These are phyloP conservation scores for Orobanche coerulescens DNA, from an alignment of 257 asterid genomes.

Conservation along the genomic window DNA sequence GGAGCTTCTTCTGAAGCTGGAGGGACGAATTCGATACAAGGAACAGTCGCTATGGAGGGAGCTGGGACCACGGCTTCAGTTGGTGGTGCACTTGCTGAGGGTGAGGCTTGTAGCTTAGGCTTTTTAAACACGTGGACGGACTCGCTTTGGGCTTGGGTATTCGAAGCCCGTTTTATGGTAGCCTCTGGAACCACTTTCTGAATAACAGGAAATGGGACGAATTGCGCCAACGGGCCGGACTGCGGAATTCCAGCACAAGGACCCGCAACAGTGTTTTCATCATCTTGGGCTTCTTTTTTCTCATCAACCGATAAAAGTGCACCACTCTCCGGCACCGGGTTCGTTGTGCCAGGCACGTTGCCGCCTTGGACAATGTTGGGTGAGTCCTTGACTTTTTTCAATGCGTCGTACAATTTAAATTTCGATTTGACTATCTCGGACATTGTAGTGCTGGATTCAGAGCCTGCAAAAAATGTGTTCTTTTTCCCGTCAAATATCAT, in stretches of 20 bases:
- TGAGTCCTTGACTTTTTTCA: conserved; percentile 25
- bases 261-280: not conserved
- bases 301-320: conserved; percentile 2
- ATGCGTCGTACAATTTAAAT: conserved; percentile 28
- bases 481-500: not conserved
- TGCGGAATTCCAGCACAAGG: not conserved
- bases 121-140: conserved; percentile 30
- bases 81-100: conserved; percentile 16
- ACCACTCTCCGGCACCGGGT: not conserved
- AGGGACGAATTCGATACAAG: conserved; percentile 34
- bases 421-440: conserved; percentile 41
- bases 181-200: conserved; percentile 5
- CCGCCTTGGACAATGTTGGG: conserved; percentile 1
- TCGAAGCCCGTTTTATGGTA: conserved; percentile 13
- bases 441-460: conserved; percentile 30
- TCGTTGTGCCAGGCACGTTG: conserved; percentile 1
- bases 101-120: conserved; percentile 21
- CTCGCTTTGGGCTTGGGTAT: conserved; percentile 8
- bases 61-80: no score
- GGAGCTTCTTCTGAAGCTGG: conserved; percentile 20
- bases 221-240: not conserved
- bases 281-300: conserved; percentile 31
- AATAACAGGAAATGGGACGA: not conserved
- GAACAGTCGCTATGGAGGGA: not conserved
- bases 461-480: conserved; percentile 30